Evolutionary conservation across 2,329 filamentous ascomycete species (phyloP).

Genomic region (Talaromyces amestolkiae): DNA sequence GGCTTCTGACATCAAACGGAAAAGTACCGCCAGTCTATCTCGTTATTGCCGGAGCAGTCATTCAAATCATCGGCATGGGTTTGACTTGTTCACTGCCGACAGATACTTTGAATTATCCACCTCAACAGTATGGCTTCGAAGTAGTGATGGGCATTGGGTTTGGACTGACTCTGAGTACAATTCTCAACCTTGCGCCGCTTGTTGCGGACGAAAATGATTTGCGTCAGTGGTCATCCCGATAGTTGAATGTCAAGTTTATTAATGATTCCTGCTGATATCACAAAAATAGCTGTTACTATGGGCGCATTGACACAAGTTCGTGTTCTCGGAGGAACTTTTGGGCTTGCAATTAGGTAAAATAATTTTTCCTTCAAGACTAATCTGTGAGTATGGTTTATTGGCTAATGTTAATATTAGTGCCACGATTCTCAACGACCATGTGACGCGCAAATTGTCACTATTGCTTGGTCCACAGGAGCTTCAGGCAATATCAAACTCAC

Average conservation of each 20-base stretch:
- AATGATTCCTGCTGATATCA: not conserved
- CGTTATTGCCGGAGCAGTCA: conserved; percentile 27
- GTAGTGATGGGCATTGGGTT: conserved; percentile 40
- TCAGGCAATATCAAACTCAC: conserved; percentile 3
- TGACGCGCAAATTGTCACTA: not conserved
- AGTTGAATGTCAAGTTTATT: too few relatives aligned
- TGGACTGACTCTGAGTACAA: conserved; percentile 31
- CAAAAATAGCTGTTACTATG: conserved; percentile 33
- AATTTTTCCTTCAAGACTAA: too few relatives aligned
- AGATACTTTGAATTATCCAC: conserved; percentile 20
- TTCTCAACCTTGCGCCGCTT: conserved; percentile 34
- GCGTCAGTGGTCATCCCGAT: conserved; percentile 22
- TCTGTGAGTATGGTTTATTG: not conserved
- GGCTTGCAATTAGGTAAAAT: conserved; percentile 34
- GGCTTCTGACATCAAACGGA: conserved; percentile 29
- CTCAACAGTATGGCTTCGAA: conserved; percentile 35
- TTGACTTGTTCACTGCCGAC: conserved; percentile 28
- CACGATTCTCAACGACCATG: conserved; percentile 9
- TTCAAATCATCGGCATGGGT: conserved; percentile 37
- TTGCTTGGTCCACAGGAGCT: not conserved
- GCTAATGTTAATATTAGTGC: not conserved
- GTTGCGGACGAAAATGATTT: conserved; percentile 32
- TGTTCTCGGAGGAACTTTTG: conserved; percentile 38
- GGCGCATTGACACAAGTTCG: conserved; percentile 41
- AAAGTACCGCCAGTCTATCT: conserved; percentile 32